phyloP scores from a whole-genome alignment of 441 rosid genomes.

The Erodium moschatum region DNA sequence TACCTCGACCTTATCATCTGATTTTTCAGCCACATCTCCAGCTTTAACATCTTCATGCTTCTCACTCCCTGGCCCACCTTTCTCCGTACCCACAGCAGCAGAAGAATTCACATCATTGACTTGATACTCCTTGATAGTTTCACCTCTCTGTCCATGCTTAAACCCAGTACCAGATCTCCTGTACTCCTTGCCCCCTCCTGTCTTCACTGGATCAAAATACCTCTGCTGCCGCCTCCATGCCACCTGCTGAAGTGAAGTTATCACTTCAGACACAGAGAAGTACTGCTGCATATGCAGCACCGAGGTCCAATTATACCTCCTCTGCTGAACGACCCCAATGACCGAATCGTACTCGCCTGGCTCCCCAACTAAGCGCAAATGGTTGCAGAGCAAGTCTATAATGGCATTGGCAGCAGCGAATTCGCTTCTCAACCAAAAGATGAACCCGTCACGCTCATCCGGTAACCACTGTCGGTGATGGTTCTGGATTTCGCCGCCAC shows the following conservation, averaged over 20 bases:
- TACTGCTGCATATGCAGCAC: conserved; percentile 82
- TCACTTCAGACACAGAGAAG: conserved; percentile 51
- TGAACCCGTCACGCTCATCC: conserved; percentile 68
- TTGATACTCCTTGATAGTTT: conserved; percentile 1
- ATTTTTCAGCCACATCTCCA: not conserved
- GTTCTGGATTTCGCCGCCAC: conserved; percentile 23
- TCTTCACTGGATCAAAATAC: conserved; percentile 13
- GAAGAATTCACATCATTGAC: not conserved
- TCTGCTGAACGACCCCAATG: conserved; percentile 46
- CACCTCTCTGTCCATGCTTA: not conserved
- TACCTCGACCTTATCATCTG: not conserved
- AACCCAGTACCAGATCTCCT: conserved; percentile 5
- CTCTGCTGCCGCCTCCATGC: conserved; percentile 47
- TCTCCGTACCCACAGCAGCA: not conserved
- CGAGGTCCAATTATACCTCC: conserved; percentile 68
- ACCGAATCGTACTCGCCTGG: conserved; percentile 58
- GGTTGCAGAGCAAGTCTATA: conserved; percentile 61
- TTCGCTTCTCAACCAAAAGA: conserved; percentile 75
- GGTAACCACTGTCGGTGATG: conserved; percentile 41
- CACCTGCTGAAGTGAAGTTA: conserved; percentile 50
- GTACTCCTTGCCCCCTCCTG: not conserved
- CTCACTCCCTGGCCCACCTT: not conserved
- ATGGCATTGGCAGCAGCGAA: conserved; percentile 89
- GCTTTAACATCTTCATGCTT: not conserved
- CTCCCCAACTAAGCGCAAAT: conserved; percentile 49